phyloP scores from a whole-genome alignment of 106 monocot species.

The Ottelia alismoides region DNA sequence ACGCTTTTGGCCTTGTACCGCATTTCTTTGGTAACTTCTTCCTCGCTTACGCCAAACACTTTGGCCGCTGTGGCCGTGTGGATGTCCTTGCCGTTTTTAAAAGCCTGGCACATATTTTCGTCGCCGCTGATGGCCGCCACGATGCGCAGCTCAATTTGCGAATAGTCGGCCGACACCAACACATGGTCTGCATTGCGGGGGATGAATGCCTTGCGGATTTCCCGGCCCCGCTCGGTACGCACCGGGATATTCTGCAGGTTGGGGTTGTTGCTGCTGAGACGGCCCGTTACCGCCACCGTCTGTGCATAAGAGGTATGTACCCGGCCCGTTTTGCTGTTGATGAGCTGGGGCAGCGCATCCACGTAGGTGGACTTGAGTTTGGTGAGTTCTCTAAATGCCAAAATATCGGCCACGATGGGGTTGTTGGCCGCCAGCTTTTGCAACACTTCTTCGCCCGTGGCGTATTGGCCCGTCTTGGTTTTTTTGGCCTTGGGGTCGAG shows the following conservation, averaged over 20 bases:
- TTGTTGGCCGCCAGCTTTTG: not conserved
- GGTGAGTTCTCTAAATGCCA: not conserved
- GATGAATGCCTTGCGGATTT: not conserved
- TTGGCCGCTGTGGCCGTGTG: not conserved
- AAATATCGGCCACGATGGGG: not conserved
- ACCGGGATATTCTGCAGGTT: not conserved
- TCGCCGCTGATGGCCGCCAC: not conserved
- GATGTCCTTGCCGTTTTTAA: not conserved
- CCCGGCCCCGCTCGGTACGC: not conserved
- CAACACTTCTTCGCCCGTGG: not conserved
- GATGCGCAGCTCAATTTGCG: not conserved
- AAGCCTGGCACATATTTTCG: not conserved
- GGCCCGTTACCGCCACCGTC: not conserved
- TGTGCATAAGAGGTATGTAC: not conserved
- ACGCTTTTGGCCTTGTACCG: not conserved
- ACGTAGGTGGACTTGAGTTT: not conserved
- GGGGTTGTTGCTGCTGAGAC: not conserved
- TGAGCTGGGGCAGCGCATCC: not conserved
- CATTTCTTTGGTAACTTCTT: not conserved
- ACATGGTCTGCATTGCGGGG: not conserved
- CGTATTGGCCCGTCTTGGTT: not conserved
- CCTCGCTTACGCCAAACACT: not conserved
- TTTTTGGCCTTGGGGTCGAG: not conserved
- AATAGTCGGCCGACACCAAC: not conserved
- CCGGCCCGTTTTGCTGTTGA: not conserved